Evolutionary conservation across 768 basidiomycete genomes (phyloP), one percentile per base, ranked within the genome.

Genomic region (Lentinula raphanica): DNA sequence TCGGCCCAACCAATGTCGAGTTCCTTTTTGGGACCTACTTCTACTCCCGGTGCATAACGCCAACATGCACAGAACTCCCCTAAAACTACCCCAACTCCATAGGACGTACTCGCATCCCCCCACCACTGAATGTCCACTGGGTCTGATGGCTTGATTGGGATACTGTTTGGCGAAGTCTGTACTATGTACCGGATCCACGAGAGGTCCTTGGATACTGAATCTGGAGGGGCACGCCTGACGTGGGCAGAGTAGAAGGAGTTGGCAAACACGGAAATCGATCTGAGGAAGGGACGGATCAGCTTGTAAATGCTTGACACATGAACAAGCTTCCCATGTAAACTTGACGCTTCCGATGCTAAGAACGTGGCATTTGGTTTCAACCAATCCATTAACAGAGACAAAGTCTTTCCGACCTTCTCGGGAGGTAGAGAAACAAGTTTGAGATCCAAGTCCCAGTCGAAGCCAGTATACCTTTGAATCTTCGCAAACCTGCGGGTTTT

Each of bases 101-200:
- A 74, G 5, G 68, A 70, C 0, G 72, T 64, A 61, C 70, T 71
- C 1, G 71, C 71, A 49, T 77, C 71, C 8, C 69, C 70, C 71
- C 69, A 77, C 68, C 69, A 71, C 9, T 58, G 58, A 3, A 73
- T 19, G 61, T 76, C 70, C 1, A 56, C 0, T 69, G 25, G 50
- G 5, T n/a, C 17, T 13, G 0, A 35, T 8, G 6, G 1, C 13
- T 7, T 5, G 32, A 8, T 35, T 13, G 13, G 13, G 32, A 13
- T 35, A 7, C 5, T 7, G 9, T 3, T 35, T 7, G 8, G 0
- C 9, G 32, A 8, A 2, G 32, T 9, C 32, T 35, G 32, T 35
- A 13, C 13, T 2, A 35, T 1, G 32, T 7, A 2, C 9, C 32
- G 1, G 3, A 68, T 45, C 69, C 69, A 70, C 0, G 49, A 36